Evolutionary conservation across 1,284 basidiomycete species (phyloP).

Genomic region (Polyporus tsugae): DNA sequence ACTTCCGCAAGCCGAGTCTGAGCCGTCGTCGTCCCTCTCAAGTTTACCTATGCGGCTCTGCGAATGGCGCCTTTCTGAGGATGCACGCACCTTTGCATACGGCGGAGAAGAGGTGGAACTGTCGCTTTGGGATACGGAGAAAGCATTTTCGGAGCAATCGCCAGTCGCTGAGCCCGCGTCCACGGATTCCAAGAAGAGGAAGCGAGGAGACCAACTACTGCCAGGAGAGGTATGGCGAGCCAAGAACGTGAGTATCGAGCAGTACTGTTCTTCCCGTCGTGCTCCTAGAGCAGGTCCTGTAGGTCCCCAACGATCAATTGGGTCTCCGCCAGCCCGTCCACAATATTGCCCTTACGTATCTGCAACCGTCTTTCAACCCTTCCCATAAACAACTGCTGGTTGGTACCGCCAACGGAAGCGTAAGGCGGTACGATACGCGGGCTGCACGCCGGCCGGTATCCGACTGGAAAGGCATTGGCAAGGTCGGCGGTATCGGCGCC

Average conservation of each 20-base stretch:
- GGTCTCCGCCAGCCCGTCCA: slow-evolving; percentile 85
- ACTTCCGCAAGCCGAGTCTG: slow-evolving; percentile 40
- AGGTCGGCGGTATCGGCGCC: slow-evolving; percentile 71
- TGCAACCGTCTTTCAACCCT: slow-evolving; percentile 51
- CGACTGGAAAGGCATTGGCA: slow-evolving; percentile 69
- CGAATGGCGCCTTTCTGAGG: slow-evolving; percentile 69
- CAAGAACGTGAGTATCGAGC: slow-evolving; percentile 64
- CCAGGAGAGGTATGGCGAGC: slow-evolving; percentile 83
- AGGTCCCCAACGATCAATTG: slow-evolving; percentile 83
- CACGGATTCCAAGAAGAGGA: slow-evolving; percentile 65
- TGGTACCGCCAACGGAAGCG: slow-evolving; percentile 81
- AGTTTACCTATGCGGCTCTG: slow-evolving; percentile 69
- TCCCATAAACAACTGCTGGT: slow-evolving; percentile 65
- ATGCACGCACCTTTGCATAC: slow-evolving; percentile 71
- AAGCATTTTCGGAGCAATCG: slow-evolving; percentile 57
- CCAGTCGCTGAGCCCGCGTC: slow-evolving; percentile 26
- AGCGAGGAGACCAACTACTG: slow-evolving; percentile 69
- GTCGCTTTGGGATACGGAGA: slow-evolving; percentile 82
- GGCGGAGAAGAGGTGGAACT: slow-evolving; percentile 91
- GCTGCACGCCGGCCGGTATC: slow-evolving; percentile 74
- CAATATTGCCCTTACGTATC: slow-evolving; percentile 72
- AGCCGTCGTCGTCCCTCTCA: slow-evolving; percentile 37
- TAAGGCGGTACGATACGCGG: slow-evolving; percentile 85
- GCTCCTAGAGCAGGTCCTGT: slow-evolving; percentile 3
- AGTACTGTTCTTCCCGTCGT: background rate